These are phyloP conservation scores for Ophiostoma himal-ulmi DNA, from an alignment of 2,329 filamentous ascomycete species.

Conservation along the genomic window DNA sequence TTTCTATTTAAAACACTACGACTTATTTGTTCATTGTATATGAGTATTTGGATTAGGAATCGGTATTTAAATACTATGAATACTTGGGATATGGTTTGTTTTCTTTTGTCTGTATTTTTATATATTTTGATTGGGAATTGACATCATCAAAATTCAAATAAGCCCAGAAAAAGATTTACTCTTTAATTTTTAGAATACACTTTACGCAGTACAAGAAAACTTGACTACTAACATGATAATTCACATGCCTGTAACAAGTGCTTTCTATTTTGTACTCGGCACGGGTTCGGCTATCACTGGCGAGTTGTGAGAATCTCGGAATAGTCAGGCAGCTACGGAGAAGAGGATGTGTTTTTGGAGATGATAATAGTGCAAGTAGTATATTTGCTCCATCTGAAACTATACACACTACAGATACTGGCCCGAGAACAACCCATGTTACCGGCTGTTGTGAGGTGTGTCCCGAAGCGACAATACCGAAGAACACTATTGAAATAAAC, in stretches of 20 bases:
- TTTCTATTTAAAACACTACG: no score
- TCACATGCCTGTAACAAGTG: neutral
- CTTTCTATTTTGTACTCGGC: neutral
- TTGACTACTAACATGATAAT: neutral
- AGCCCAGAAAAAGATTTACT: no score
- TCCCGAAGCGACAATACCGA: neutral
- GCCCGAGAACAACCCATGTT: neutral
- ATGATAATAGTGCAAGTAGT: neutral
- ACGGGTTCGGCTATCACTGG: slow-evolving; percentile 2
- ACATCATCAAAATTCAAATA: no score
- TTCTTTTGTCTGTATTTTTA: no score
- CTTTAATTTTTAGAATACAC: no score
- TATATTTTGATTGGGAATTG: no score
- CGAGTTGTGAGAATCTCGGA: slow-evolving; percentile 7
- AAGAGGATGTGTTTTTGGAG: neutral
- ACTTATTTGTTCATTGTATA: no score
- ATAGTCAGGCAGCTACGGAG: neutral
- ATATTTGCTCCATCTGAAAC: neutral
- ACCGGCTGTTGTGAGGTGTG: neutral
- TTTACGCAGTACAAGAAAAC: no score
- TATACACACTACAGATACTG: neutral
- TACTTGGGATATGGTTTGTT: neutral
- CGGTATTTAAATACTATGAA: no score
- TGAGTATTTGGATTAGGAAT: no score
- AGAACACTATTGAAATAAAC: neutral